A percentile compares a stretch with the other conserved stretches of the same genome.
Evolutionary conservation across 2,329 filamentous ascomycete genomes (phyloP).

Genomic region (Fonsecaea pedrosoi): DNA sequence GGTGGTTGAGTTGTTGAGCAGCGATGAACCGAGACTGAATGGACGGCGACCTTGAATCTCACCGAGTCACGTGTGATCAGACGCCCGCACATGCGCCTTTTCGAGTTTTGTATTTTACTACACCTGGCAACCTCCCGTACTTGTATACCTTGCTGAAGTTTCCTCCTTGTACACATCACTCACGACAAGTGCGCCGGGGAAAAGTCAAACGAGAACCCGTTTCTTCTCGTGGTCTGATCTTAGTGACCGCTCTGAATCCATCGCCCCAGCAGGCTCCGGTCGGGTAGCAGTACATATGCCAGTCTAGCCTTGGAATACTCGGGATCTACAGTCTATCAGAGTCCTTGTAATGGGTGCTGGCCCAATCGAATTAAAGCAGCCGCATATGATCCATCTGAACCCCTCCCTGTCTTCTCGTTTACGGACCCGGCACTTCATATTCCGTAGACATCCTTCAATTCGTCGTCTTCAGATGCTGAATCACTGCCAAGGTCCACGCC

Average conservation of each 20-base stretch:
- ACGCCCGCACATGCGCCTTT: neutral
- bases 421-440: slow-evolving; percentile 16
- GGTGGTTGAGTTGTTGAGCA: slow-evolving; percentile 4
- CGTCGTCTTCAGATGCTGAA: slow-evolving; percentile 38
- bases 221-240: slow-evolving; percentile 7
- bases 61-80: neutral
- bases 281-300: slow-evolving; percentile 24
- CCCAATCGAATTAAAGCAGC: slow-evolving; percentile 12
- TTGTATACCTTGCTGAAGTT: neutral
- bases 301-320: neutral
- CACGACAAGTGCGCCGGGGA: neutral
- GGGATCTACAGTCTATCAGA: neutral
- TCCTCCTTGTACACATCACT: neutral
- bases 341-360: neutral
- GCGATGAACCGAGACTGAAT: neutral
- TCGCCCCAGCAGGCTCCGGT: slow-evolving; percentile 4
- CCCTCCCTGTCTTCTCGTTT: slow-evolving; percentile 6
- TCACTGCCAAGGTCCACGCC: slow-evolving; percentile 39
- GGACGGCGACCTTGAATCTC: neutral
- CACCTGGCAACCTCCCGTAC: neutral
- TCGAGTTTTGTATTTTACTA: too few relatives aligned
- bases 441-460: slow-evolving; percentile 39
- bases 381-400: slow-evolving; percentile 1
- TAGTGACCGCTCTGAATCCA: slow-evolving; percentile 1
- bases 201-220: neutral